Conservation (phyloP, 345 rosid species). For the Viola odorata region DNA sequence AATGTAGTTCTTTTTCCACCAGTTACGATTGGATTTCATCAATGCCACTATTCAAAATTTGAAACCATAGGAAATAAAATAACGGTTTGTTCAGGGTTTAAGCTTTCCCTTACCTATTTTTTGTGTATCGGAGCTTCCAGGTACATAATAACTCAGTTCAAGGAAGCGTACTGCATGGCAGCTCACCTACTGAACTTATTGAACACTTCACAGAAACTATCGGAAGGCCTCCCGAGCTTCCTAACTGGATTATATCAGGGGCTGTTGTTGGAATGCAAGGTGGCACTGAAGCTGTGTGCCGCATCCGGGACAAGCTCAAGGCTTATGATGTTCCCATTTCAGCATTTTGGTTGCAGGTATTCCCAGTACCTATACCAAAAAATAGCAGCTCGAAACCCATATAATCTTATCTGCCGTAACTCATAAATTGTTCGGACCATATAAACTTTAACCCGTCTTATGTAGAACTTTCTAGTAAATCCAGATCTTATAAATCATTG, state of each 20-base stretch:
- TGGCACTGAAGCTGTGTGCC: conserved; percentile 56
- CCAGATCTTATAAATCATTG: too few relatives aligned
- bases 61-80: neutral
- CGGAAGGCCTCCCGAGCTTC: conserved; percentile 71
- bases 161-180: conserved; percentile 57
- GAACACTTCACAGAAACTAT: conserved; percentile 48
- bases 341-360: conserved; percentile 79
- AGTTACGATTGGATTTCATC: too few relatives aligned
- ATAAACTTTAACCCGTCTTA: too few relatives aligned
- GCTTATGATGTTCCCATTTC: conserved; percentile 50
- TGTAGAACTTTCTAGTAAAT: too few relatives aligned
- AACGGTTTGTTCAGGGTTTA: conserved; percentile 18
- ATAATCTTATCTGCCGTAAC: neutral
- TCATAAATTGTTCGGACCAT: too few relatives aligned
- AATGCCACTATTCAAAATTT: neutral
- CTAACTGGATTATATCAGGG: conserved; percentile 75
- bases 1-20: too few relatives aligned
- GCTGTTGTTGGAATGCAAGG: conserved; percentile 81
- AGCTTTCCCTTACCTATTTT: conserved; percentile 32
- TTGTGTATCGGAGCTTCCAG: conserved; percentile 43
- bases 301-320: conserved; percentile 41
- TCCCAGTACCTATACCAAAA: conserved; percentile 3
- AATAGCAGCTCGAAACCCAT: neutral
- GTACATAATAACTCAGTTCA: conserved; percentile 44
- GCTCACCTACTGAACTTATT: conserved; percentile 56